Evolutionary conservation across 2,329 filamentous ascomycete species (phyloP).

Genomic region (Botrytis paeoniae): DNA sequence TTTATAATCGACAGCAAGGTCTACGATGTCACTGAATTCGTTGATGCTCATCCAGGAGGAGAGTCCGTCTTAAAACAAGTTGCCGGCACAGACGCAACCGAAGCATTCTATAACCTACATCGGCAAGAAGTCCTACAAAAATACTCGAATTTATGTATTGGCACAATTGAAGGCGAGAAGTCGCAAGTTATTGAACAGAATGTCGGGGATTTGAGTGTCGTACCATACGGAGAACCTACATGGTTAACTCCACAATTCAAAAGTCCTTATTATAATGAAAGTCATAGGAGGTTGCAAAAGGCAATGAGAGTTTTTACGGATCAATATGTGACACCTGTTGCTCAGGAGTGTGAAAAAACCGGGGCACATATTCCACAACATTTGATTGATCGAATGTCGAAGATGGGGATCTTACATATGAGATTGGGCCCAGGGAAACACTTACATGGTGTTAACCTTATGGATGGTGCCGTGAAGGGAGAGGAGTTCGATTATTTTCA

Average conservation of each 20-base stretch:
- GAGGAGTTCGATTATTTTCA: slow-evolving; percentile 88
- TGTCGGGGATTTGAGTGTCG: slow-evolving; percentile 68
- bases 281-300: slow-evolving; percentile 64
- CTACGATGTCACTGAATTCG: slow-evolving; percentile 82
- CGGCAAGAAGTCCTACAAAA: slow-evolving; percentile 83
- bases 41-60: slow-evolving; percentile 78
- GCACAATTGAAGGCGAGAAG: slow-evolving; percentile 71
- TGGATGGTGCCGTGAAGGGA: slow-evolving; percentile 68
- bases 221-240: slow-evolving; percentile 81
- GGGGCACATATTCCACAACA: slow-evolving; percentile 68
- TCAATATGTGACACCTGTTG: slow-evolving; percentile 67
- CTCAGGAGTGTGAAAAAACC: slow-evolving; percentile 70
- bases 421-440: slow-evolving; percentile 80
- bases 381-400: slow-evolving; percentile 76
- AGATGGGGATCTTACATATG: slow-evolving; percentile 73
- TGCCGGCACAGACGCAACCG: slow-evolving; percentile 76
- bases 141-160: slow-evolving; percentile 72
- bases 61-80: slow-evolving; percentile 76
- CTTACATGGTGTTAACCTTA: slow-evolving; percentile 65
- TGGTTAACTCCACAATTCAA: slow-evolving; percentile 78
- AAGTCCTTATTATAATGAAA: slow-evolving; percentile 76
- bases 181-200: slow-evolving; percentile 68
- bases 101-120: slow-evolving; percentile 88
- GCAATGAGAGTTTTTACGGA: slow-evolving; percentile 74
- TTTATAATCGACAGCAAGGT: slow-evolving; percentile 84